Evolutionary conservation across 805 yeast species (phyloP), one percentile per base, ranked within the genome.

Genomic region (Blastobotrys mokoenaii): DNA sequence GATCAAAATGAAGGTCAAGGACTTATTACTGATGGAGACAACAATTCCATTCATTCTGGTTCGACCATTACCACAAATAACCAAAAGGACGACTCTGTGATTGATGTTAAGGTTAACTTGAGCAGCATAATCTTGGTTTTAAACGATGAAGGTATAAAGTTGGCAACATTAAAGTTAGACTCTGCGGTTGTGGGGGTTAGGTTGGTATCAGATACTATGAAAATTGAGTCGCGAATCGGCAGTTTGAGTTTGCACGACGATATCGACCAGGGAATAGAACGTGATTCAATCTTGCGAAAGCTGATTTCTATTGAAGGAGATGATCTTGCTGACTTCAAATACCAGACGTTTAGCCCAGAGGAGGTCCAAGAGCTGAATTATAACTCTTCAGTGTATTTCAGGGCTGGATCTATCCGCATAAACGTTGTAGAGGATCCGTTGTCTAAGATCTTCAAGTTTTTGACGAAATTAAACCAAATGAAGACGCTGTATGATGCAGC

Each of bases 401-500:
- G 77, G 15, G 77, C 94, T 0, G 94, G 95, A 0, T 78, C 96
- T 0, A 67, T 86, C 53, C 77, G 76, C 46, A 64, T 93, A 3
- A 84, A 80, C 59, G 84, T 89, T 58, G 80, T 87, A 15, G 96
- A 90, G 55, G 83, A 79, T 48, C 83, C 97, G 0, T 72, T 88
- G 47, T 72, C 79, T 30, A 74, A 80, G 51, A 73, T 94, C 9
- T 57, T 82, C 27, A 69, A 73, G 9, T 90, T 79, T 55, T 66
- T 87, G 55, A 77, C 77, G 51, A 83, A 82, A 53, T 84, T 94
- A 57, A 82, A 79, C 47, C 75, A 75, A 53, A 86, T 90, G 95
- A 93, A 93, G 62, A 77, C 76, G 3, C 71, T 89, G n/a, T 94
- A 84, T 62, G 98, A 93, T 57, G 69, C 75, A 16, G 95, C 97